phyloP scores from a whole-genome alignment of 257 asterid genomes.

The Penstemon newberryi region DNA sequence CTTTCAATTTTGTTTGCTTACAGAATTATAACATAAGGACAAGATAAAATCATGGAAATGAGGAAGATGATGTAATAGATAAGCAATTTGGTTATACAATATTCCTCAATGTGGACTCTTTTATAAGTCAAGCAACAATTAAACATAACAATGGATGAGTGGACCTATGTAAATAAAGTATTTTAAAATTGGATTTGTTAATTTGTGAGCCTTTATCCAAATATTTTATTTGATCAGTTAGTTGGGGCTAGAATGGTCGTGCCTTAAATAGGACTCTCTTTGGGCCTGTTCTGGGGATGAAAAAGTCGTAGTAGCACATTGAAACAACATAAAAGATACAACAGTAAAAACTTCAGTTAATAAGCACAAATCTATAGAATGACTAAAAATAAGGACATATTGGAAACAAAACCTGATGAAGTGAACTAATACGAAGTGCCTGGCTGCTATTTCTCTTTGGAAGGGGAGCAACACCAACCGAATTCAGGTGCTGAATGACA shows the following conservation, averaged over 20 bases:
- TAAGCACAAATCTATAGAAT: background rate
- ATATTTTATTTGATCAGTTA: background rate
- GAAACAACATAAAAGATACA: background rate
- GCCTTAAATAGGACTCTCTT: background rate
- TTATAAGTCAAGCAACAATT: background rate
- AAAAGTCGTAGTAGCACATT: background rate
- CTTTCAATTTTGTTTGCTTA: too few relatives aligned
- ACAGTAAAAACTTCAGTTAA: constrained; percentile 3
- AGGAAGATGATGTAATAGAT: too few relatives aligned
- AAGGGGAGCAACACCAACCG: constrained; percentile 77
- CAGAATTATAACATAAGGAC: too few relatives aligned
- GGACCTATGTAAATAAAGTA: background rate
- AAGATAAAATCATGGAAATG: too few relatives aligned
- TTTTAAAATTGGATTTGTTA: too few relatives aligned
- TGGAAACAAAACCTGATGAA: constrained; percentile 76
- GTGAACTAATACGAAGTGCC: constrained; percentile 85
- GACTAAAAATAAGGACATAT: constrained; percentile 14
- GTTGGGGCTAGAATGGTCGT: background rate
- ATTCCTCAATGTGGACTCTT: too few relatives aligned
- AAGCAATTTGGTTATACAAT: too few relatives aligned
- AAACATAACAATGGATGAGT: background rate
- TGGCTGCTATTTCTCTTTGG: constrained; percentile 68
- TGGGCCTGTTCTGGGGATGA: background rate
- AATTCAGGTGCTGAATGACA: constrained; percentile 66
- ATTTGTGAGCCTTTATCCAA: background rate